Evolutionary conservation across 1,139 yeast genomes (phyloP), one percentile per base, ranked within the genome.

Genomic region (Zygoascus sp.): DNA sequence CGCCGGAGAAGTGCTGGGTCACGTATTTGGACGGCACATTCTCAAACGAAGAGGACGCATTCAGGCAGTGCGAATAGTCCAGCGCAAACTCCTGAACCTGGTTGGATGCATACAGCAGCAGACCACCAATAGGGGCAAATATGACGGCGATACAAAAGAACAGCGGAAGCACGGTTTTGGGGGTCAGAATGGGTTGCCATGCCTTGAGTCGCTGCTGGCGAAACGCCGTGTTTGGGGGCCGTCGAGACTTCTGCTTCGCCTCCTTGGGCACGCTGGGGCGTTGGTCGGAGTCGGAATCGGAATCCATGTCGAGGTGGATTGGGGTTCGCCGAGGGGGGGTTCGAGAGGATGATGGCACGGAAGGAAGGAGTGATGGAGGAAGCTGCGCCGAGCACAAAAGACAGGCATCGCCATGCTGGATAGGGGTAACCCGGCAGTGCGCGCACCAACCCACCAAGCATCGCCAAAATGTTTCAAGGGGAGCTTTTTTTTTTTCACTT

Each of bases 121-220:
- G 90, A 1, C 90, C 97, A 27, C 98, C 98, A 40, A 92, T 74
- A 7, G 97, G 95, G 13, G 90, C 86, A 61, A 90, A 86, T 10
- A 92, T 71, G n/a, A 86, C 73, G 3, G 96, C 94, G 44, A 92
- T 75, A 9, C 74, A 66, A 42, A 90, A 64, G 59, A 90, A 80
- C 47, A 90, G 62, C 2, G 97, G 97, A 50, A 92, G 77, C 36
- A 90, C 95, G 3, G 94, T 84, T 61, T 78, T 82, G 17, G 97
- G 97, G 0, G 97, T 90, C 57, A 90, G 75, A 46, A 92, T 92
- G 1, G 97, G 97, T 60, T 72, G 75, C 74, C 75, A 71, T 40
- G 75, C 74, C 58, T 71, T 71, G 48, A 71, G 64, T 13, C 75
- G 66, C 61, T 71, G 75, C 59, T 70, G 75, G 32, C 75, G 66